Base-by-base conservation (phyloP, 2,329 filamentous ascomycete genomes). In the Fusarium pilosicola region DNA sequence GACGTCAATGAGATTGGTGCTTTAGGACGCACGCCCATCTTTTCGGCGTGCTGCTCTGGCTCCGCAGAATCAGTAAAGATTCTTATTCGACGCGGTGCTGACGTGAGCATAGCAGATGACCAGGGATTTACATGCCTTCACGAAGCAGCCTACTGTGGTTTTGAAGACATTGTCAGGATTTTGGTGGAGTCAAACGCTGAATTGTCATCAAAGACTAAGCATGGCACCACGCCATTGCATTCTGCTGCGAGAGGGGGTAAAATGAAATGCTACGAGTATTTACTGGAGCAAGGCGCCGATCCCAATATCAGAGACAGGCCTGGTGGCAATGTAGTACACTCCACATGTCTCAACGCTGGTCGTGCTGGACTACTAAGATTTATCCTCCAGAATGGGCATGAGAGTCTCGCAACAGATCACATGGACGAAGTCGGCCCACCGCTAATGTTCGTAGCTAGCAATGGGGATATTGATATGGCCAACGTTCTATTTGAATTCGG, bases 1-100 rank as follows among this genome's bases (percentile, higher is more conserved):
- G 24, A 36, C 0, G n/a, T 45, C 2, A 62, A 62, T 4, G n/a
- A 62, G 3, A 18, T 34, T 34, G 48, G 17, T 24, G 3, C 6
- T 7, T 0, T 5, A 0, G 30, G 30, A 3, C 30, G 30, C 6
- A 10, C 48, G 0, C 22, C 22, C 0, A 34, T 51, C 0, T 36
- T 26, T 26, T 10, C 4, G 3, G 62, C 18, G 1, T 62, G 45
- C 11, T 0, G 0, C 0, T 13, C 7, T 0, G 30, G 41, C 9
- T 26, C 30, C 1, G 6, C 14, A 3, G 32, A 24, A 7, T 17
- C 7, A 3, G 45, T 65, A 0, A 9, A 26, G 0, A 32, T 4
- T 15, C 30, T 65, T 7, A 26, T 65, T 4, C 24, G 20, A 2
- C 24, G 1, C 0, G 62, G 45, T 4, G 62, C 57, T 9, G 17